Base-by-base conservation (phyloP, 1,139 yeast genomes). In the Yamadazyma atlantica region DNA sequence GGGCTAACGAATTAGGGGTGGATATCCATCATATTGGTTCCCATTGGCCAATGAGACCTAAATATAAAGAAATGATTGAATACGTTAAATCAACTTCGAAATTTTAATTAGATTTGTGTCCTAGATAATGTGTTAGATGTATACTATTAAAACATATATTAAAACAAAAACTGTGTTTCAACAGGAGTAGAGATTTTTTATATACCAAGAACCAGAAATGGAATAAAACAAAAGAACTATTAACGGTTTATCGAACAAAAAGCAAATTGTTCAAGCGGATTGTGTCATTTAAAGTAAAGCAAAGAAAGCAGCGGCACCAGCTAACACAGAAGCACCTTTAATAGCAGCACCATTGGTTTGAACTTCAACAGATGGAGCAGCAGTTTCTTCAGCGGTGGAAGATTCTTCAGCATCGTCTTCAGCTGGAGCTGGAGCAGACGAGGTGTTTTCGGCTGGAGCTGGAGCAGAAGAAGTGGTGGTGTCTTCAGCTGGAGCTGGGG, bases 1-100 rank as follows among this genome's bases (percentile, higher is more conserved):
- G 76, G 66, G 84, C 83, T 2, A 69, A 72, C 35, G 66, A 72
- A 33, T 58, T 76, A 35, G 72, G 60, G 2, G 69, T 75, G 32
- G 54, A 60, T 35, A 51, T 73, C 10, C 59, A 69, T 40, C 60
- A 64, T 19, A 38, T 46, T 15, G n/a, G 12, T 8, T 37, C 49
- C 9, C 45, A 42, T 22, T 47, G 46, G 42, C 31, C 43, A 6
- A 26, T 28, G 22, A 41, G 33, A 13, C 49, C 51, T 12, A 43
- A 42, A 21, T 35, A 41, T 27, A 36, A 18, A 9, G 48, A 40
- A 35, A 36, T 48, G 39, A 40, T 41, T 25, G 42, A 30, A n/a
- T 50, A 42, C 16, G 34, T 42, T 13, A n/a, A 37, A 27, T 22
- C 28, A 3, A 28, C 30, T 9, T 16, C 11, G 29, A 26, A 11